phyloP scores from a whole-genome alignment of 805 yeast genomes.

The Metschnikowia kunwiensis region DNA sequence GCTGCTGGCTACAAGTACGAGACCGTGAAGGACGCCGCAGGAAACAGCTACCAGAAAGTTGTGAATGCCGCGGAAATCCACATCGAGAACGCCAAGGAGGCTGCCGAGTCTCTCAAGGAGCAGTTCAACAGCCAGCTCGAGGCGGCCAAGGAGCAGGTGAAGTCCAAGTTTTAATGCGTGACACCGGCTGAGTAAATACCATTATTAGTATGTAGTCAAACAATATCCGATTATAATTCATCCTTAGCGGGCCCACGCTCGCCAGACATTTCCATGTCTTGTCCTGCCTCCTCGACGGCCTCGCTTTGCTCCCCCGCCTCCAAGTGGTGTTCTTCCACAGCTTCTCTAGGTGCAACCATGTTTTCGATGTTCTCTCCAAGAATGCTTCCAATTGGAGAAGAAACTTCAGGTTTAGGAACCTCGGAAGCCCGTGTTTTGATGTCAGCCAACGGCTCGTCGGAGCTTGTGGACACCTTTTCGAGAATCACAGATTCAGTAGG shows the following conservation, averaged over 20 bases:
- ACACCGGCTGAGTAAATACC: not conserved
- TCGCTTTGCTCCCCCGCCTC: slow-evolving; percentile 11
- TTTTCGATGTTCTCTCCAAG: no score
- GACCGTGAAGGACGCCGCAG: slow-evolving; percentile 9
- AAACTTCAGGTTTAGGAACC: no score
- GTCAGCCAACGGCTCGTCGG: no score
- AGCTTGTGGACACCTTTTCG: no score
- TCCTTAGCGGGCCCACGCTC: slow-evolving; percentile 6
- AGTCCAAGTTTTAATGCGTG: slow-evolving; percentile 15
- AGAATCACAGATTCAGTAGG: no score
- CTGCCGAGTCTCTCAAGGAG: slow-evolving; percentile 11
- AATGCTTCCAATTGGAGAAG: no score
- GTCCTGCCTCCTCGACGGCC: slow-evolving; percentile 12
- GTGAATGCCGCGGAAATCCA: slow-evolving; percentile 1
- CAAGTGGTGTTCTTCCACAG: no score
- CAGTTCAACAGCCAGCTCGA: slow-evolving; percentile 10
- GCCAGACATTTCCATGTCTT: slow-evolving; percentile 5
- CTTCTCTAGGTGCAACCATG: no score
- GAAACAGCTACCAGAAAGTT: slow-evolving; percentile 1
- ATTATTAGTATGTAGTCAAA: slow-evolving; percentile 3
- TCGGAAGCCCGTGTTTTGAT: no score
- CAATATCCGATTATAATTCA: slow-evolving; percentile 1
- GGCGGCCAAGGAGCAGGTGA: slow-evolving; percentile 13
- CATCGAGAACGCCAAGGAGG: slow-evolving; percentile 5
- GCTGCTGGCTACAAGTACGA: slow-evolving; percentile 3